phyloP scores from a whole-genome alignment of 2,329 filamentous ascomycete species.

The Pyricularia sp. region DNA sequence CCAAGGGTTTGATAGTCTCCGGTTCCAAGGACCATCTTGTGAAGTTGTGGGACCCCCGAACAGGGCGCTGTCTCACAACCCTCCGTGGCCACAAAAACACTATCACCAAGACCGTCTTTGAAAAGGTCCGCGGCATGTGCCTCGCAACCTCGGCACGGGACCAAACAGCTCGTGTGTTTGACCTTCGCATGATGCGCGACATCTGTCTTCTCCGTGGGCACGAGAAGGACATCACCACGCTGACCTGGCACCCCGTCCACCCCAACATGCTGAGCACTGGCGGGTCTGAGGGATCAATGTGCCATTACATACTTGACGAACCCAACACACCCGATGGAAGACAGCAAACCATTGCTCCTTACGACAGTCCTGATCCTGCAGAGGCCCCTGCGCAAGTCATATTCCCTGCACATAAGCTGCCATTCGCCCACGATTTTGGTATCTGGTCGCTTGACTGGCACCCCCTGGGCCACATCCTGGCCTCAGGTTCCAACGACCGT shows the following conservation, averaged over 20 bases:
- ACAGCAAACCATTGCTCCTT: conserved; percentile 61
- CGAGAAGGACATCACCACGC: conserved; percentile 87
- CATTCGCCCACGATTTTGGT: conserved; percentile 83
- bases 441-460: conserved; percentile 99
- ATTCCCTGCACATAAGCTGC: conserved; percentile 75
- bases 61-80: conserved; percentile 77
- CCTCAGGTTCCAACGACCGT: conserved; percentile 90
- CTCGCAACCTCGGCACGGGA: conserved; percentile 89
- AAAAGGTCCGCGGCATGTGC: conserved; percentile 69
- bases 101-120: conserved; percentile 85
- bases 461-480: conserved; percentile 85
- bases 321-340: conserved; percentile 71
- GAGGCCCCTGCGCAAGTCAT: conserved; percentile 81
- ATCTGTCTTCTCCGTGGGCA: conserved; percentile 87
- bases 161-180: conserved; percentile 84
- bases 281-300: conserved; percentile 76
- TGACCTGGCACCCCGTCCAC: conserved; percentile 91
- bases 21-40: conserved; percentile 96
- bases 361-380: conserved; percentile 68
- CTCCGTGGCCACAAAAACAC: conserved; percentile 96
- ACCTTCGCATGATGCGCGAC: conserved; percentile 96
- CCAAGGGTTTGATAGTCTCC: conserved; percentile 84
- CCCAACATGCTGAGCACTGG: conserved; percentile 80
- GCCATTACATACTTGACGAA: conserved; percentile 93
- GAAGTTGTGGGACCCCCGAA: conserved; percentile 96